Base-by-base conservation (phyloP, 2,329 filamentous ascomycete genomes). In the Aspergillus amoenus region DNA sequence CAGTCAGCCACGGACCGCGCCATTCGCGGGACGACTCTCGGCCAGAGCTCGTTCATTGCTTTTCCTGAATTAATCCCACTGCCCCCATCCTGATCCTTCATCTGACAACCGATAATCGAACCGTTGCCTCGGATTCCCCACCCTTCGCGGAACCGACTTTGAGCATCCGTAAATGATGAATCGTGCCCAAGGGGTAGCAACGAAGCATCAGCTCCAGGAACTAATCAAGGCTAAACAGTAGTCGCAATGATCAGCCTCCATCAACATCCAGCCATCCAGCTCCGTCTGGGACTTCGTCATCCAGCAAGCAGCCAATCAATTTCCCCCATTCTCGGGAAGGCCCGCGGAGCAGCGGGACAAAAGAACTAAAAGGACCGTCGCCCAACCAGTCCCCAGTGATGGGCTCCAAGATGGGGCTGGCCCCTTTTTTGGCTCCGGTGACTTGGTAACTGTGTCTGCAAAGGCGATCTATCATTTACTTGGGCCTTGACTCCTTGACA, bases 101-200 rank as follows among this genome's bases (percentile, higher is more conserved):
- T 50, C 48, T 42, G 54, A 55, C 51, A 56, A 62, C 62, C 54
- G 60, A 59, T 48, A 56, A 62, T 64, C 56, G 60, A 59, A 61
- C 62, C 62, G 52, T 52, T 49, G 52, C 22, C 48, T 57, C 55
- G 60, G 62, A 61, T 56, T 59, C 39, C 54, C 47, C 55, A 45
- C 43, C 24, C 43, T 24, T 24, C 60, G 59, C 34, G 34, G 34
- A n/a, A 37, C 34, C 15, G 34, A 37, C 12, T 5, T 37, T 5
- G 34, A 37, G 12, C 15, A 37, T 37, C 15, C 18, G 13, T 7
- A 44, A 13, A 22, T 17, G 24, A 30, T 18, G 37, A 27, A 30
- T 50, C 9, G 21, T 50, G 37, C 47, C 47, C 47, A 50, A 51
- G 48, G 37, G 27, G 27, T 2, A 30, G 27, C 5, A 9, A 30